Evolutionary conservation across 2,329 filamentous ascomycete genomes (phyloP).

Genomic region (Aureobasidium sp.): DNA sequence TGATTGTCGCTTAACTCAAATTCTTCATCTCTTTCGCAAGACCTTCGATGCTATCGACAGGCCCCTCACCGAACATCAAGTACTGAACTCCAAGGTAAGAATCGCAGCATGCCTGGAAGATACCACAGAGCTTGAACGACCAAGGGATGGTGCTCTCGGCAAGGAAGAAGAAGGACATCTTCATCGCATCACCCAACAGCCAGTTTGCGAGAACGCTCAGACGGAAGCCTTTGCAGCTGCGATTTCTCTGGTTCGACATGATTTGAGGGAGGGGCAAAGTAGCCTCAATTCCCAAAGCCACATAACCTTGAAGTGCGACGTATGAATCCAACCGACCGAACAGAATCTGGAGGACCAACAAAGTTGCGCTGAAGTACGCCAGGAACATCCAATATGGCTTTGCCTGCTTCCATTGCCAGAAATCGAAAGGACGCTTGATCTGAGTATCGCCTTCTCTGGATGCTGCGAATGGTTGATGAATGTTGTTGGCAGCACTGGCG

Average conservation of each 20-base stretch:
- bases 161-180: slow-evolving; percentile 71
- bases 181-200: slow-evolving; percentile 75
- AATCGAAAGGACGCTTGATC: slow-evolving; percentile 60
- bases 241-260: slow-evolving; percentile 58
- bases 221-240: slow-evolving; percentile 71
- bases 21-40: slow-evolving; percentile 16
- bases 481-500: slow-evolving; percentile 29
- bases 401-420: slow-evolving; percentile 74
- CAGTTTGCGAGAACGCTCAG: slow-evolving; percentile 69
- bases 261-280: slow-evolving; percentile 78
- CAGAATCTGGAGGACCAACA: slow-evolving; percentile 60
- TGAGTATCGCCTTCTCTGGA: slow-evolving; percentile 33
- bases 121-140: slow-evolving; percentile 74
- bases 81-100: slow-evolving; percentile 68
- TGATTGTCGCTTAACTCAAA: neutral
- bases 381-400: slow-evolving; percentile 78
- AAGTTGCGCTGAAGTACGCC: slow-evolving; percentile 55
- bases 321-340: slow-evolving; percentile 55
- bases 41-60: slow-evolving; percentile 19
- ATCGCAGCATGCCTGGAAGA: slow-evolving; percentile 76
- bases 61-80: slow-evolving; percentile 57
- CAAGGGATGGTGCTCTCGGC: slow-evolving; percentile 61
- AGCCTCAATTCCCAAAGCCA: slow-evolving; percentile 73
- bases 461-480: slow-evolving; percentile 55
- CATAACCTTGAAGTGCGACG: slow-evolving; percentile 60